Conservation (phyloP, 768 basidiomycete genomes). For the Coprinopsis marcescibilis region DNA sequence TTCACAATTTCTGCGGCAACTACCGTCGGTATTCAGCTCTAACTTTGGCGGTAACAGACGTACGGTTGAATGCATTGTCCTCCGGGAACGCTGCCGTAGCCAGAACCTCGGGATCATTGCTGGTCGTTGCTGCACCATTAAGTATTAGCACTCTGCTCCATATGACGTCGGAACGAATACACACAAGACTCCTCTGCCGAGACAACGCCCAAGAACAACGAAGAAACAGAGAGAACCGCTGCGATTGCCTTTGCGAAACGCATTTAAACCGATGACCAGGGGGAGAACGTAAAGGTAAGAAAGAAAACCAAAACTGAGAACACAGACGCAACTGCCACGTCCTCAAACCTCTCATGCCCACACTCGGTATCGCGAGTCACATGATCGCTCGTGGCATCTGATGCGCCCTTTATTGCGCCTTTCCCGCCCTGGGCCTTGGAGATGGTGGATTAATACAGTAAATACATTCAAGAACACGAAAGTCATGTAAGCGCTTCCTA, state of each 20-base stretch:
- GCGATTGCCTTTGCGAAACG: conserved; percentile 20
- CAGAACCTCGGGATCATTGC: conserved; percentile 48
- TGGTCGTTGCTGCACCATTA: conserved; percentile 15
- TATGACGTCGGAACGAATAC: conserved; percentile 8
- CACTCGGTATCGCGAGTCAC: conserved; percentile 1
- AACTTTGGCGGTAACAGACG: conserved; percentile 24
- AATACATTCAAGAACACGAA: neutral
- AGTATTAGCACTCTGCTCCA: conserved; percentile 9
- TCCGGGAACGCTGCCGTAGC: conserved; percentile 60
- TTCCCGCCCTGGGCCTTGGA: too few relatives aligned
- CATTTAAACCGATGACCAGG: conserved; percentile 18
- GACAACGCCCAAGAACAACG: conserved; percentile 18
- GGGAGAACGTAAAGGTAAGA: conserved; percentile 8
- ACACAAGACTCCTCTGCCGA: conserved; percentile 14
- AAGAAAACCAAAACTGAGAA: conserved; percentile 1
- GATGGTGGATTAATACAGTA: neutral
- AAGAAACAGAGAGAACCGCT: conserved; percentile 20
- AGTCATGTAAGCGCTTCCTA: too few relatives aligned
- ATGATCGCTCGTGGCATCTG: conserved; percentile 2
- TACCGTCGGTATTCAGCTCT: conserved; percentile 14
- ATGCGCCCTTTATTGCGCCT: neutral
- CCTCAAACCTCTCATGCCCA: too few relatives aligned
- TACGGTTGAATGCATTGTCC: conserved; percentile 72
- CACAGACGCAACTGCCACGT: conserved; percentile 17
- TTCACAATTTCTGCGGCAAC: conserved; percentile 69